Percentiles rank a stretch among this genome's conserved stretches.
These are phyloP conservation scores for Penicillium paxilli DNA, from an alignment of 495 filamentous ascomycete species.

Conservation along the genomic window DNA sequence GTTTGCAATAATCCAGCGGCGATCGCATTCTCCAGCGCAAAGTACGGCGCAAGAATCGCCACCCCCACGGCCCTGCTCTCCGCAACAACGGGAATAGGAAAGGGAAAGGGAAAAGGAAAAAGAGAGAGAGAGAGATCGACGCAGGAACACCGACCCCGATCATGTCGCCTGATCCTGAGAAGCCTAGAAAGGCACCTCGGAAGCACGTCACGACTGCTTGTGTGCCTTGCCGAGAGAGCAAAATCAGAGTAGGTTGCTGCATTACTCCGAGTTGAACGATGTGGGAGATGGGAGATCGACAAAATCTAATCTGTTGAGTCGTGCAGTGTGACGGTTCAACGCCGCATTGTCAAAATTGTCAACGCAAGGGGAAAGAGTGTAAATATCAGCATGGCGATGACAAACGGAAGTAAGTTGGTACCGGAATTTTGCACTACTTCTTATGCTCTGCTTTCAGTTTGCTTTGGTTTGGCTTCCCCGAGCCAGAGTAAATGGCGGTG, in stretches of 20 bases:
- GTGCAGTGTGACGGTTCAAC: conserved; percentile 46
- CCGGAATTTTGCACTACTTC: not conserved
- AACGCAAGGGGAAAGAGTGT: conserved; percentile 47
- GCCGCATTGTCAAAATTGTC: conserved; percentile 49
- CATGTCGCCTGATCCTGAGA: not conserved
- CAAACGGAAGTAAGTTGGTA: conserved; percentile 44
- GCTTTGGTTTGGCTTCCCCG: not conserved
- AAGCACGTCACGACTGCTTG: conserved; percentile 50
- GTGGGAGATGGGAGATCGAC: conserved; percentile 2
- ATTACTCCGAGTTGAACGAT: not conserved
- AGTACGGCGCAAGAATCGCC: not conserved
- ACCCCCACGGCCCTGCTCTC: not conserved
- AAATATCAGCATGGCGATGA: conserved; percentile 52
- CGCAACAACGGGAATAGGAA: too few relatives aligned
- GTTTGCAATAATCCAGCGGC: not conserved
- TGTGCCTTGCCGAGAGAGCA: conserved; percentile 51
- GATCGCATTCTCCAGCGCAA: not conserved
- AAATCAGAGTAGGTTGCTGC: conserved; percentile 40
- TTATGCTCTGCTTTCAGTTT: not conserved
- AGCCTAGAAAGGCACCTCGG: not conserved
- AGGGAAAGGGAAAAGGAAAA: too few relatives aligned
- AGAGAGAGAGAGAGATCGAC: not conserved
- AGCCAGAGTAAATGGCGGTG: not conserved
- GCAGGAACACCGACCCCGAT: not conserved
- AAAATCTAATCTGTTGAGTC: conserved; percentile 1